Conservation (phyloP, 164 flowering plant species). For the Vitis labrusca region DNA sequence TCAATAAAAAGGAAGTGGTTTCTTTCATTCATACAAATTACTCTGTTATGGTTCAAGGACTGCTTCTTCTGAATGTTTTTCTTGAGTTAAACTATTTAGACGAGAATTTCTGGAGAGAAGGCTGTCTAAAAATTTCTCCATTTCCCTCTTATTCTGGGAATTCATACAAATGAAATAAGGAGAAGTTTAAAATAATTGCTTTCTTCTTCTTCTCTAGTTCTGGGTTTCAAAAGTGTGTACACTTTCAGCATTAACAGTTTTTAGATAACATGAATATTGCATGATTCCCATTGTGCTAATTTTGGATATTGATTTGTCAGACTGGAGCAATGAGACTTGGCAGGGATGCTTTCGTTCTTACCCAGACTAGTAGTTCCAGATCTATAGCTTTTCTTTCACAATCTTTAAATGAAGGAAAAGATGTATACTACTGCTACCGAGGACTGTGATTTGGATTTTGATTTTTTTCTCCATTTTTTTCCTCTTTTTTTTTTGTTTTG, state of each 20-base stretch:
- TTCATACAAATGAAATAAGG: too few relatives aligned
- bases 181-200: neutral
- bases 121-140: neutral
- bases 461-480: neutral
- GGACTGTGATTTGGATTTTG: neutral
- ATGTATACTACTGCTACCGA: constrained; percentile 24
- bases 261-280: neutral
- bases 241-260: neutral
- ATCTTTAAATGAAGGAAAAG: constrained; percentile 56
- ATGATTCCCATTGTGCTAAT: neutral
- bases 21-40: too few relatives aligned
- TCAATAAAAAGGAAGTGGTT: too few relatives aligned
- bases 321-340: constrained; percentile 66
- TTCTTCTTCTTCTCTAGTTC: neutral
- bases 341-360: constrained; percentile 55
- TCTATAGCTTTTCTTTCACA: constrained; percentile 68
- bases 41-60: too few relatives aligned
- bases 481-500: neutral
- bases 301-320: constrained; percentile 26
- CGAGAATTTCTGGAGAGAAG: neutral
- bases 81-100: neutral
- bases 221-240: neutral
- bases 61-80: neutral
- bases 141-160: neutral
- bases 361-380: constrained; percentile 55